Evolutionary conservation across 1,284 basidiomycete species (phyloP).

Genomic region (Papiliotrema terrestris): DNA sequence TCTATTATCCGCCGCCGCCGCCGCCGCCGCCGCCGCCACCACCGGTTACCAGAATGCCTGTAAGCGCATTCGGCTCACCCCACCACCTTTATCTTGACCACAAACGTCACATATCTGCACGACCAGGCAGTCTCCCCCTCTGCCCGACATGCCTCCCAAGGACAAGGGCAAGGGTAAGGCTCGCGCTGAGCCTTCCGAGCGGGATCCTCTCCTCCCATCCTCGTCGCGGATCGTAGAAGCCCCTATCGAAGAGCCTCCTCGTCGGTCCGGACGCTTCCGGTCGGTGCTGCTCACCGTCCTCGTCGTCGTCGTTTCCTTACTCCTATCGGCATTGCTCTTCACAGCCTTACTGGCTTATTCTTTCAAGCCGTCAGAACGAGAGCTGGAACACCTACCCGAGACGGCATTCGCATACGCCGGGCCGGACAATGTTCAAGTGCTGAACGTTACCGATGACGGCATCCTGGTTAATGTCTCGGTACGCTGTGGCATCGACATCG

Average conservation of each 20-base stretch:
- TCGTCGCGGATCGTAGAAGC: background rate
- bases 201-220: constrained; percentile 14
- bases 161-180: constrained; percentile 17
- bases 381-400: constrained; percentile 20
- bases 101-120: too few relatives aligned
- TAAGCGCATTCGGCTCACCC: too few relatives aligned
- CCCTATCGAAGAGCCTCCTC: background rate
- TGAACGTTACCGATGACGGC: constrained; percentile 42
- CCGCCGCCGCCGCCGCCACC: too few relatives aligned
- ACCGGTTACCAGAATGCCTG: too few relatives aligned
- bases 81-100: too few relatives aligned
- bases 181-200: constrained; percentile 7
- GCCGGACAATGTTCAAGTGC: constrained; percentile 30
- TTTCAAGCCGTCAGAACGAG: constrained; percentile 31
- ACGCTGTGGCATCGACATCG: constrained; percentile 39
- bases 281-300: constrained; percentile 19
- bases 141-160: too few relatives aligned
- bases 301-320: constrained; percentile 23
- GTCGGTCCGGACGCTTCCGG: background rate
- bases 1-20: too few relatives aligned
- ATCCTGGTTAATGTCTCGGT: constrained; percentile 38
- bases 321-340: constrained; percentile 27
- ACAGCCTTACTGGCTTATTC: constrained; percentile 29
- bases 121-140: too few relatives aligned
- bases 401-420: constrained; percentile 29